Evolutionary conservation across 1,284 basidiomycete genomes (phyloP).

Genomic region (Ceratobasidium sp.): DNA sequence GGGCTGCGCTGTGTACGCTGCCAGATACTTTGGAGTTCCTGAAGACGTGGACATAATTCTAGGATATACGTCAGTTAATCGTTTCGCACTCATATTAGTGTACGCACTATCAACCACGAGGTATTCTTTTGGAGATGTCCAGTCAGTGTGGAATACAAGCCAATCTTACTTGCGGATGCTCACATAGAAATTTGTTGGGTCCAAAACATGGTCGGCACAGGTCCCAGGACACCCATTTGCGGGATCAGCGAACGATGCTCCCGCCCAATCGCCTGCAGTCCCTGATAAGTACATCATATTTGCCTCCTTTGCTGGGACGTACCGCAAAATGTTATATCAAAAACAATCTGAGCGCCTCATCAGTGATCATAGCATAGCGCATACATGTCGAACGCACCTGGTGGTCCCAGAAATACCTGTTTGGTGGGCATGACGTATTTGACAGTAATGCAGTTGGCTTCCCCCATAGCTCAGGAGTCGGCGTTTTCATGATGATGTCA

Average conservation of each 20-base stretch:
- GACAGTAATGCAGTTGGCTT: constrained; percentile 66
- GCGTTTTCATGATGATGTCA: constrained; percentile 62
- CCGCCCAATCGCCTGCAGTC: constrained; percentile 71
- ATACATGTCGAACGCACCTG: constrained; percentile 44
- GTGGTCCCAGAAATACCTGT: constrained; percentile 68
- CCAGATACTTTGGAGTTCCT: constrained; percentile 36
- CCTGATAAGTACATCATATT: background rate
- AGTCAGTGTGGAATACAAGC: background rate
- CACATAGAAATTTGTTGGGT: constrained; percentile 63
- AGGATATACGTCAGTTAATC: background rate
- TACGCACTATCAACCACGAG: constrained; percentile 39
- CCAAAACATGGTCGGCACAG: constrained; percentile 66
- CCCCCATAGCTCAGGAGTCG: constrained; percentile 68
- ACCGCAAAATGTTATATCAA: constrained; percentile 80
- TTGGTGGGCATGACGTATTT: constrained; percentile 63
- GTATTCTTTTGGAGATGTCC: constrained; percentile 13
- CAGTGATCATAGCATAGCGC: constrained; percentile 41
- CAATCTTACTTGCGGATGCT: constrained; percentile 9
- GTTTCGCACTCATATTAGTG: background rate
- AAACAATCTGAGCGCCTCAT: constrained; percentile 18
- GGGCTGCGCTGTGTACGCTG: constrained; percentile 17
- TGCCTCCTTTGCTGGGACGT: background rate
- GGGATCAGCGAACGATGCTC: constrained; percentile 65
- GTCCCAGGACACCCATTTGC: constrained; percentile 76
- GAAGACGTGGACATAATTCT: constrained; percentile 40